phyloP scores from a whole-genome alignment of 805 yeast species.

The Candida tammaniensis region DNA sequence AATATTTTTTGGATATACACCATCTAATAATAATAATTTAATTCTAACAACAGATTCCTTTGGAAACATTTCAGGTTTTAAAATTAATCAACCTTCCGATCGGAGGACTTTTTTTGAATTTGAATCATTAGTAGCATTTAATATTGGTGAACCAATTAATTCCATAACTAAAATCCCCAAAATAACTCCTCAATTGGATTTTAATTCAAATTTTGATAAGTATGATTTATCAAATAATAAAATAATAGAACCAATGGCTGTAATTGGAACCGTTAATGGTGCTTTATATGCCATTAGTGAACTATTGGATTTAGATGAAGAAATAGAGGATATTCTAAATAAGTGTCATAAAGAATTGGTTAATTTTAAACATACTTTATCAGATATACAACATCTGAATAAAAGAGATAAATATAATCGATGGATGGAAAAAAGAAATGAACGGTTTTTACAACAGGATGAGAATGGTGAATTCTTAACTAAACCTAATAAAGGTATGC shows the following conservation, averaged over 20 bases:
- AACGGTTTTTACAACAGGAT: slow-evolving; percentile 15
- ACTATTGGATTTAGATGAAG: slow-evolving; percentile 13
- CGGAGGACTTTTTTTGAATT: too few species aligned
- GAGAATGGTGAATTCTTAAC: slow-evolving; percentile 12
- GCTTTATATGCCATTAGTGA: slow-evolving; percentile 19
- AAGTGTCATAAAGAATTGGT: slow-evolving; percentile 16
- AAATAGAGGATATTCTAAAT: slow-evolving; percentile 11
- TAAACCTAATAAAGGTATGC: slow-evolving; percentile 12
- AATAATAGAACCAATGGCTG: slow-evolving; percentile 7
- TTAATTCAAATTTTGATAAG: slow-evolving; percentile 9
- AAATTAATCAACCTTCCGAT: too few species aligned
- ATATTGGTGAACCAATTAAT: slow-evolving; percentile 31
- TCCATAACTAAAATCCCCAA: slow-evolving; percentile 12
- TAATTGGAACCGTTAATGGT: slow-evolving; percentile 29
- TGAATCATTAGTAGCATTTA: slow-evolving; percentile 16
- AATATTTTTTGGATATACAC: slow-evolving; percentile 1
- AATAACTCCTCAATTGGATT: slow-evolving; percentile 2
- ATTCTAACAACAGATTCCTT: slow-evolving; percentile 24
- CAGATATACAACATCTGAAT: slow-evolving; percentile 8
- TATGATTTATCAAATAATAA: neutral
- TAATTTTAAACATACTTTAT: slow-evolving; percentile 7
- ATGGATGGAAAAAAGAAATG: slow-evolving; percentile 12
- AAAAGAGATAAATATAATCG: slow-evolving; percentile 11
- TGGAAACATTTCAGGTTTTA: slow-evolving; percentile 24
- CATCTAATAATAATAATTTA: neutral